Percentiles rank a stretch among this genome's conserved stretches.
Conservation (phyloP, 148 eudicot genomes). For the Suaeda aralocaspica region DNA sequence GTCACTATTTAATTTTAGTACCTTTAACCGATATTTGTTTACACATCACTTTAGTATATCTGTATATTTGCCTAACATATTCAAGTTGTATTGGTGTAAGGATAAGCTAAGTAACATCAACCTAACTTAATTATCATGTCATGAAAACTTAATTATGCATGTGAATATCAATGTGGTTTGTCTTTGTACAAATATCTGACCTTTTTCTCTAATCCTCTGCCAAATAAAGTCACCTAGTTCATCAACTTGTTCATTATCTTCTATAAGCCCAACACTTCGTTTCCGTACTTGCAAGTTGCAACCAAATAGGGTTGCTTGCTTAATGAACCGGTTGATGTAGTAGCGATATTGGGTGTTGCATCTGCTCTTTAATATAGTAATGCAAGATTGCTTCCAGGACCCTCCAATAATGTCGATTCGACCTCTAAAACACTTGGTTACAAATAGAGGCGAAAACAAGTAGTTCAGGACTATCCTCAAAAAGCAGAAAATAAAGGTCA, state of each 20-base stretch:
- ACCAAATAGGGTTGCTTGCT: neutral
- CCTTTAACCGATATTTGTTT: too few relatives aligned
- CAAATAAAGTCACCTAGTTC: too few relatives aligned
- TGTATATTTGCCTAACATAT: neutral
- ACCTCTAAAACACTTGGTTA: too few relatives aligned
- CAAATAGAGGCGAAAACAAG: too few relatives aligned
- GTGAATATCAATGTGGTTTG: constrained; percentile 15
- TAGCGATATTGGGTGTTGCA: too few relatives aligned
- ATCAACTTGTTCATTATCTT: neutral
- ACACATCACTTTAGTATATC: neutral
- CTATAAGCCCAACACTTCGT: neutral
- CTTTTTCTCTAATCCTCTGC: neutral
- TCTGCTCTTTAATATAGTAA: too few relatives aligned
- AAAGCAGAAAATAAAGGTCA: too few relatives aligned
- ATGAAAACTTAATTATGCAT: neutral
- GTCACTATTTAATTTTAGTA: too few relatives aligned
- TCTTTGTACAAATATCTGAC: neutral
- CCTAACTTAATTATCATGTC: neutral
- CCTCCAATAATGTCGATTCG: too few relatives aligned
- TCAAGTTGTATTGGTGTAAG: neutral
- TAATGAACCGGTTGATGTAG: neutral
- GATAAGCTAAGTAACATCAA: neutral
- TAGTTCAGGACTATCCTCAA: too few relatives aligned
- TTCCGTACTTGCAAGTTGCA: neutral
- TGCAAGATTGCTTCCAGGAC: too few relatives aligned